Evolutionary conservation across 106 monocot genomes (phyloP).

Genomic region (Dendrobium huoshanense): DNA sequence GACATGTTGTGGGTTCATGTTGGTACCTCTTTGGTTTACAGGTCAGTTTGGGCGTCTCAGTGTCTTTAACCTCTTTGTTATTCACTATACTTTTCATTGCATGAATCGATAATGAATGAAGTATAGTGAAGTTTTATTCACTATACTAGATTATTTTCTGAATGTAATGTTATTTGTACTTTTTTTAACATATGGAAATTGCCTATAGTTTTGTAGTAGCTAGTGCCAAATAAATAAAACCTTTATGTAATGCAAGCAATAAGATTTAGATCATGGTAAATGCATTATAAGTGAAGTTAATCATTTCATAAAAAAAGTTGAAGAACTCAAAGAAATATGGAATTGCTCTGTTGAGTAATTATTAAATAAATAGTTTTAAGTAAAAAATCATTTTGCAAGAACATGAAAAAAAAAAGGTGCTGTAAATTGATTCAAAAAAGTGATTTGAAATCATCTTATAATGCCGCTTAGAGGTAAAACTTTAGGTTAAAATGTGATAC

Average conservation of each 20-base stretch:
- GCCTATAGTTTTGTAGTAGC: neutral
- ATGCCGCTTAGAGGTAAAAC: too few species aligned
- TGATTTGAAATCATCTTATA: too few species aligned
- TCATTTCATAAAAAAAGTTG: too few species aligned
- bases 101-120: neutral
- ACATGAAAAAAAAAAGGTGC: too few species aligned
- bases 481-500: too few species aligned
- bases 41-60: conserved; percentile 26
- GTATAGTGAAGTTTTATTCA: neutral
- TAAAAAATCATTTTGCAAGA: too few species aligned
- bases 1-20: conserved; percentile 91
- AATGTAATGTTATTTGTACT: neutral
- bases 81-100: neutral
- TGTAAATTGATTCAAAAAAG: too few species aligned
- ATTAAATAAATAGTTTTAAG: too few species aligned
- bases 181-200: neutral
- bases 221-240: neutral
- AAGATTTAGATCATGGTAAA: neutral
- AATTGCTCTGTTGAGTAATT: too few species aligned
- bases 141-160: neutral
- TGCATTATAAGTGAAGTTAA: neutral
- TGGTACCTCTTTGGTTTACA: conserved; percentile 97
- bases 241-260: neutral
- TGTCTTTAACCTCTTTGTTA: neutral
- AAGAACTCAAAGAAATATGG: too few species aligned